These are phyloP conservation scores for Malus fusca DNA, from an alignment of 306 rosid genomes.

Conservation along the genomic window DNA sequence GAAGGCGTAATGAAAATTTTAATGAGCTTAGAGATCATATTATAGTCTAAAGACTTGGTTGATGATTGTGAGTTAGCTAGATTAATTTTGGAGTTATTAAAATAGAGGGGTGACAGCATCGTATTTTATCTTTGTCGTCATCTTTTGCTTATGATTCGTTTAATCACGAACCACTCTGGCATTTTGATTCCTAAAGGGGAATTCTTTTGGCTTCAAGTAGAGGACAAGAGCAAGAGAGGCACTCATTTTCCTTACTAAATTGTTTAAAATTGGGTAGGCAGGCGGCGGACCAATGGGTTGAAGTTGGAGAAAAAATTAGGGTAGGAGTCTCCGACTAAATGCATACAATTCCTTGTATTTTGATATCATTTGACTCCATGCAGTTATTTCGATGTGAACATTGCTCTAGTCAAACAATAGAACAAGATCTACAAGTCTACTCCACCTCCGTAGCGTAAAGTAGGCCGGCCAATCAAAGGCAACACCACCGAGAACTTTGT, in stretches of 20 bases:
- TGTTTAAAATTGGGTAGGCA: neutral
- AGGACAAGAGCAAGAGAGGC: neutral
- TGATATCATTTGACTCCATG: too few relatives aligned
- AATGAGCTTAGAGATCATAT: neutral
- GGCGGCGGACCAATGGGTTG: neutral
- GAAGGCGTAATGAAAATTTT: neutral
- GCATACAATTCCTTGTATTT: too few relatives aligned
- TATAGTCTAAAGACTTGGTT: neutral
- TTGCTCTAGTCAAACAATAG: too few relatives aligned
- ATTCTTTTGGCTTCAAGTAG: neutral
- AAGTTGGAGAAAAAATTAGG: neutral
- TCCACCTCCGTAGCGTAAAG: too few relatives aligned
- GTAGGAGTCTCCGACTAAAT: neutral
- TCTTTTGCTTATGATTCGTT: conserved; percentile 8
- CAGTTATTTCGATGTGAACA: too few relatives aligned
- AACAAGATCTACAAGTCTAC: too few relatives aligned
- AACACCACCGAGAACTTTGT: too few relatives aligned
- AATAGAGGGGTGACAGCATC: neutral
- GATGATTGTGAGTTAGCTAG: neutral
- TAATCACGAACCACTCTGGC: conserved; percentile 7
- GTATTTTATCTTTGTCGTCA: conserved; percentile 11
- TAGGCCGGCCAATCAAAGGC: too few relatives aligned
- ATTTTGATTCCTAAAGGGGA: neutral
- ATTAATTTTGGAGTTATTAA: neutral
- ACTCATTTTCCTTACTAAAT: neutral